Base-by-base conservation (phyloP, 2,329 filamentous ascomycete species). In the Hypoxylon sp. region DNA sequence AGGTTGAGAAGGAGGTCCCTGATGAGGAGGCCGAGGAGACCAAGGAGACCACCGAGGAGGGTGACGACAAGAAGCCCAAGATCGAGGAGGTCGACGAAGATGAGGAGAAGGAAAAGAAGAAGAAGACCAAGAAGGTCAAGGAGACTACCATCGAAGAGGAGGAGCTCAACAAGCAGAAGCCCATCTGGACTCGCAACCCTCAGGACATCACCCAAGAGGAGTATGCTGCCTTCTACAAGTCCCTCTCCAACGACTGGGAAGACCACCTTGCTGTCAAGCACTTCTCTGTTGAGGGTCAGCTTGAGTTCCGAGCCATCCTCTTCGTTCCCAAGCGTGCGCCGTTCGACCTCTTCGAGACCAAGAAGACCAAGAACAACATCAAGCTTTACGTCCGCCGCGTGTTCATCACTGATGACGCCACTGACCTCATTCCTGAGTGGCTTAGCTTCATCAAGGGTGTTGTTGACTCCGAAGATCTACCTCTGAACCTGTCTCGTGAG, bases 341-440 rank as follows among this genome's bases (percentile, higher is more conserved):
- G 78, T 99, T 99, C 84, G 96, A 99, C 81, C 93, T 99, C 71
- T 99, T 99, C 83, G 96, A 99, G 92, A 98, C 95, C 82, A 99
- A 99, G 93, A 97, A 98, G 92, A 98, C 95, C 81, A 99, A 99
- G 94, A 99, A 98, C 93, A 99, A 99, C 92, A 98, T 99, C 90
- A 99, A 99, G 92, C 91, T 99, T 78, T 99, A 99, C 86, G 96
- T 99, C 80, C 95, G 96, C 83, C 96, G 96, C 82, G 96, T 99
- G 84, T 99, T 99, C 92, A 99, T 99, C 89, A 99, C 96, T 69
- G 96, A 99, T 76, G 96, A 99, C 83, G 96, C 96, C 77, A 98
- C 96, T 77, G 96, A 99, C 82, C 92, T 99, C 85, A 97, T 99
- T 75, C 96, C 96, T 68, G 96, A 99, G 89, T 99, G 96, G 96